Percentiles rank a stretch among this genome's conserved stretches.
These are phyloP conservation scores for Phytophthora europaea DNA, from an alignment of 352 stramenopile genomes.

Conservation along the genomic window DNA sequence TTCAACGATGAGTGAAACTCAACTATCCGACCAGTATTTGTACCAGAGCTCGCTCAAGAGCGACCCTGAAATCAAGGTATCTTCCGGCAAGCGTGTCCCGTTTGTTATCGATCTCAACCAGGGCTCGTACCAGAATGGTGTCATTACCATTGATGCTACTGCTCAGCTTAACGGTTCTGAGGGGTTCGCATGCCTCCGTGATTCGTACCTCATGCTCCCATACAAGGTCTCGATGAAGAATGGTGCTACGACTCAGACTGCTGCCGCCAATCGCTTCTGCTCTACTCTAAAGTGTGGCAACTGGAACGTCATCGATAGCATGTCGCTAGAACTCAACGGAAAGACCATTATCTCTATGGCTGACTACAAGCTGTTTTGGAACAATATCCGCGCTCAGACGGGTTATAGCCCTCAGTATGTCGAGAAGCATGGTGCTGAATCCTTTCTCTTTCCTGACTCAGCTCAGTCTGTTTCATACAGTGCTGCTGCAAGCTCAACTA, in stretches of 20 bases:
- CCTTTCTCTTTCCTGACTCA: not conserved
- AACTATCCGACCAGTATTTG: not conserved
- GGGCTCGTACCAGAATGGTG: not conserved
- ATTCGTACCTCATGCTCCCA: no score
- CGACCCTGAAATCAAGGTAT: no score
- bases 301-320: not conserved
- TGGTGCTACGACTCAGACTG: no score
- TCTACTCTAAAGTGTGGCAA: not conserved
- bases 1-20: no score
- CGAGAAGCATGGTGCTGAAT: not conserved
- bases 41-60: not conserved
- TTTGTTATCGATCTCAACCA: constrained; percentile 5
- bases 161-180: no score
- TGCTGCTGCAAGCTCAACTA: no score
- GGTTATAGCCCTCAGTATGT: not conserved
- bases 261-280: no score
- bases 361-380: constrained; percentile 16
- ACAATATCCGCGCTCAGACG: constrained; percentile 10
- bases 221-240: no score
- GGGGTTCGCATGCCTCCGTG: no score
- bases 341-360: constrained; percentile 4
- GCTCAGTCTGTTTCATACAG: no score
- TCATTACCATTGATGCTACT: constrained; percentile 11
- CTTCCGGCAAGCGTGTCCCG: no score
- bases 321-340: constrained; percentile 15